Evolutionary conservation across 805 yeast species (phyloP).

Genomic region (Isabelozyma pseudorhagii): DNA sequence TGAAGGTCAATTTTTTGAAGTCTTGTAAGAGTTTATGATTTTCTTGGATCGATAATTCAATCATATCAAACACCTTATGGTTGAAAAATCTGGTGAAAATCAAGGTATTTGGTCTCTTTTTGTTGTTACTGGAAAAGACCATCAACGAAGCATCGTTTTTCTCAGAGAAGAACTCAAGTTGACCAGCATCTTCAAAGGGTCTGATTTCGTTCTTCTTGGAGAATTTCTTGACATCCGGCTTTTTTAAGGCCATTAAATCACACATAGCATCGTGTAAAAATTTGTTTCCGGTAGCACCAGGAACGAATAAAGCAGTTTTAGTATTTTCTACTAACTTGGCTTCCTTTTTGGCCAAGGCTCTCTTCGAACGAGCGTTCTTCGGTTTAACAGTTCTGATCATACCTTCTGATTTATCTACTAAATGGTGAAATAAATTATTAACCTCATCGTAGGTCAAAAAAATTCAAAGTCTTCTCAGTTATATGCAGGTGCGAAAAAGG

Average conservation of each 20-base stretch:
- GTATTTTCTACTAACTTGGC: slow-evolving; percentile 86
- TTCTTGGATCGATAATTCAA: slow-evolving; percentile 74
- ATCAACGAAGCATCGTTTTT: slow-evolving; percentile 88
- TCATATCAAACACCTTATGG: slow-evolving; percentile 88
- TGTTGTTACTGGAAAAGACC: slow-evolving; percentile 75
- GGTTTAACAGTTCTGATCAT: slow-evolving; percentile 50
- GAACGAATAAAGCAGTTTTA: slow-evolving; percentile 86
- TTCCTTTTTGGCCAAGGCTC: slow-evolving; percentile 87
- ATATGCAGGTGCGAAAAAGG: not conserved
- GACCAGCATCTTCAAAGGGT: slow-evolving; percentile 88
- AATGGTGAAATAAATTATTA: not conserved
- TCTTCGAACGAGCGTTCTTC: slow-evolving; percentile 90
- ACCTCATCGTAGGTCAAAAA: not conserved
- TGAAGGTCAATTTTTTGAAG: slow-evolving; percentile 76
- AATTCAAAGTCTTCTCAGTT: not conserved
- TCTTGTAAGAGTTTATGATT: slow-evolving; percentile 70
- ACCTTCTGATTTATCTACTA: not conserved
- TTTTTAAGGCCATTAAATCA: slow-evolving; percentile 85
- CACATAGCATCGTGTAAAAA: slow-evolving; percentile 83
- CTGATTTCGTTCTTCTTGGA: slow-evolving; percentile 82
- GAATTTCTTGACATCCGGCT: slow-evolving; percentile 86
- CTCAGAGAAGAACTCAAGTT: slow-evolving; percentile 88
- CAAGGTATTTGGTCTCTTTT: slow-evolving; percentile 89
- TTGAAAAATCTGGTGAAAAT: slow-evolving; percentile 89
- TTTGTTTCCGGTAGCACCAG: slow-evolving; percentile 80